Evolutionary conservation across 805 yeast genomes (phyloP), one percentile per base, ranked within the genome.

Genomic region (Wickerhamiella dianesei): DNA sequence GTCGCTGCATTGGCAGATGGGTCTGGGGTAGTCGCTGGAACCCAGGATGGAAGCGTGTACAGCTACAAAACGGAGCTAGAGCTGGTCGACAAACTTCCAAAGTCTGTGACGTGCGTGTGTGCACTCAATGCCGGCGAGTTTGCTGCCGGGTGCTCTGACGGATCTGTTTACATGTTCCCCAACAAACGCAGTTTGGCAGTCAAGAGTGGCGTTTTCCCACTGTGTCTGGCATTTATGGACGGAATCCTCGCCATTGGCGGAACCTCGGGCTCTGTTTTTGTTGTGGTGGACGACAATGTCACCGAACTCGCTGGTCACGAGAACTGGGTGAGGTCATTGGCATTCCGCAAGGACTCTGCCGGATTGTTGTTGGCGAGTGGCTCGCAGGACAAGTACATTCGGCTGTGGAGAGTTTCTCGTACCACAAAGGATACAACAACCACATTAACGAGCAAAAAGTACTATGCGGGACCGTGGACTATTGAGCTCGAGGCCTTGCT

Each of bases 401-500:
- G 98, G 53, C 64, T 92, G 40, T 92, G 98, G 98, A 75, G 85
- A 57, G 18, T 18, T 9, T 18, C 20, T 9, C 9, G 17, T 20
- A 8, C 41, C 9, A 5, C 41, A 13, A 8, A 5, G 8, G 20
- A 5, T 6, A 21, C 83, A 49, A 75, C 81, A 16, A 85, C 83
- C 64, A 86, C 55, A 82, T 79, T 62, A 79, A 82, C 61, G 73
- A 76, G 50, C 22, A 47, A 41, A 14, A 43, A 49, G 20, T 20
- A 37, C 21, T n/a, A 77, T 86, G 52, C 55, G 44, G 58, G 12
- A 57, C 25, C 25, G 73, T 36, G 58, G 54, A 2, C 57, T 54
- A 72, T 87, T 44, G 77, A 76, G 53, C 86, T 88, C 59, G 99
- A 94, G 58, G 96, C 98, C 0, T 74, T 92, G 50, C 77, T 92